phyloP scores from a whole-genome alignment of 2,329 filamentous ascomycete species.

The Cladosporium halotolerans region DNA sequence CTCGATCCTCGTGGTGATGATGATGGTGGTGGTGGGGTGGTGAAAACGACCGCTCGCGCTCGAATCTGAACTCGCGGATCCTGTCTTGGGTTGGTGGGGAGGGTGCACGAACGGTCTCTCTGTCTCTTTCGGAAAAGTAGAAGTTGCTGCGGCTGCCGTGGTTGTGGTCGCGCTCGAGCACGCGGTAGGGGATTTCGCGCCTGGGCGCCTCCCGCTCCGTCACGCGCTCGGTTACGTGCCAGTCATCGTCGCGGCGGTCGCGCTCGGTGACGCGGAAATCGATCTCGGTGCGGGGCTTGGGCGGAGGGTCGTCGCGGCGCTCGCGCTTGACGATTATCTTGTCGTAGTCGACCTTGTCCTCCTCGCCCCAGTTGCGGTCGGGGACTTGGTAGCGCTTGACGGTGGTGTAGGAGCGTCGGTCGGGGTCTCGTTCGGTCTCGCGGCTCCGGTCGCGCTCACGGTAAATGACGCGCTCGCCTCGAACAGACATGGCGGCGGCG shows the following conservation, averaged over 20 bases:
- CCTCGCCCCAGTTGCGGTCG: slow-evolving; percentile 31
- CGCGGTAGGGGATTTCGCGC: slow-evolving; percentile 28
- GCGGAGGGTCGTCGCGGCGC: slow-evolving; percentile 16
- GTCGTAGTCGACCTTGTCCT: slow-evolving; percentile 37
- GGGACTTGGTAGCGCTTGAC: slow-evolving; percentile 56
- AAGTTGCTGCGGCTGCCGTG: slow-evolving; percentile 31
- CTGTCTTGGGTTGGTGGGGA: slow-evolving; percentile 41
- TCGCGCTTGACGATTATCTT: slow-evolving; percentile 45
- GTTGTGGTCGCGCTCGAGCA: slow-evolving; percentile 26
- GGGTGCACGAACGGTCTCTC: slow-evolving; percentile 25
- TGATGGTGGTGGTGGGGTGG: slow-evolving; percentile 35
- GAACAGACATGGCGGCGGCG: slow-evolving; percentile 34
- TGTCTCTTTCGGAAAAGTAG: slow-evolving; percentile 33
- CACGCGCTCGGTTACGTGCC: slow-evolving; percentile 35
- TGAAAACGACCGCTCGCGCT: slow-evolving; percentile 45
- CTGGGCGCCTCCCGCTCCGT: slow-evolving; percentile 24
- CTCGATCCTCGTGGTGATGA: slow-evolving; percentile 34
- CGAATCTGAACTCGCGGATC: slow-evolving; percentile 47
- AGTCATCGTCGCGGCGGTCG: slow-evolving; percentile 23
- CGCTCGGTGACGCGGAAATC: slow-evolving; percentile 23
- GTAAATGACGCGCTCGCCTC: slow-evolving; percentile 33
- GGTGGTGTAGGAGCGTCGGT: slow-evolving; percentile 44
- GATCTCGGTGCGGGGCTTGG: slow-evolving; percentile 19
- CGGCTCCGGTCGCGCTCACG: slow-evolving; percentile 41
- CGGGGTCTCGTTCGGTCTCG: slow-evolving; percentile 36